Evolutionary conservation across 2,329 filamentous ascomycete genomes (phyloP).

Genomic region (Beauveria medogensis): DNA sequence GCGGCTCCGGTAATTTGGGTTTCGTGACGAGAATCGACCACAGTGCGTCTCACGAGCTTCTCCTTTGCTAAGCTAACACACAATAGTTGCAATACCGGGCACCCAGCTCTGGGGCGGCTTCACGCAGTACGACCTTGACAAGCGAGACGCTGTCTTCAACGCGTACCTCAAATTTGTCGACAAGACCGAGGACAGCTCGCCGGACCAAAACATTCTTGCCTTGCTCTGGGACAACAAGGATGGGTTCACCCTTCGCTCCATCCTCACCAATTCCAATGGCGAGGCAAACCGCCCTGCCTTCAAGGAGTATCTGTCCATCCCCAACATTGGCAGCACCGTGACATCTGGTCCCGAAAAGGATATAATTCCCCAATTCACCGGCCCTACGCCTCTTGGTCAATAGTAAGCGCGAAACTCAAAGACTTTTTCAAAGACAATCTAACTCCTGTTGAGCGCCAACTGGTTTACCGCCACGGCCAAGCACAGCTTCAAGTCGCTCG

Average conservation of each 20-base stretch:
- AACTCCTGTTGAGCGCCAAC: slow-evolving; percentile 14
- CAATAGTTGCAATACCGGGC: slow-evolving; percentile 14
- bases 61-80: background rate
- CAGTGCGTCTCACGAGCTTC: background rate
- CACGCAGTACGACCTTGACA: slow-evolving; percentile 17
- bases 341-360: slow-evolving; percentile 18
- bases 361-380: slow-evolving; percentile 24
- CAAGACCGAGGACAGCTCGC: slow-evolving; percentile 19
- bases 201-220: slow-evolving; percentile 23
- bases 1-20: slow-evolving; percentile 40
- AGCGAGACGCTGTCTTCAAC: slow-evolving; percentile 19
- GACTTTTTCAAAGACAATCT: background rate
- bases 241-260: slow-evolving; percentile 13
- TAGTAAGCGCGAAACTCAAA: slow-evolving; percentile 13
- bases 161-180: slow-evolving; percentile 22
- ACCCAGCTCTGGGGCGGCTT: slow-evolving; percentile 24
- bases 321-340: slow-evolving; percentile 17
- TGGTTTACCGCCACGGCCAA: slow-evolving; percentile 25
- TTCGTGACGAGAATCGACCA: slow-evolving; percentile 25
- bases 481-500: slow-evolving; percentile 22
- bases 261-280: slow-evolving; percentile 22
- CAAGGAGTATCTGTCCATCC: slow-evolving; percentile 15
- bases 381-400: slow-evolving; percentile 23
- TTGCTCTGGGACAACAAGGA: slow-evolving; percentile 16
- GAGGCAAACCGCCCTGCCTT: slow-evolving; percentile 18